Conservation (phyloP, 352 stramenopile genomes). For the Stramenopiles sp. region DNA sequence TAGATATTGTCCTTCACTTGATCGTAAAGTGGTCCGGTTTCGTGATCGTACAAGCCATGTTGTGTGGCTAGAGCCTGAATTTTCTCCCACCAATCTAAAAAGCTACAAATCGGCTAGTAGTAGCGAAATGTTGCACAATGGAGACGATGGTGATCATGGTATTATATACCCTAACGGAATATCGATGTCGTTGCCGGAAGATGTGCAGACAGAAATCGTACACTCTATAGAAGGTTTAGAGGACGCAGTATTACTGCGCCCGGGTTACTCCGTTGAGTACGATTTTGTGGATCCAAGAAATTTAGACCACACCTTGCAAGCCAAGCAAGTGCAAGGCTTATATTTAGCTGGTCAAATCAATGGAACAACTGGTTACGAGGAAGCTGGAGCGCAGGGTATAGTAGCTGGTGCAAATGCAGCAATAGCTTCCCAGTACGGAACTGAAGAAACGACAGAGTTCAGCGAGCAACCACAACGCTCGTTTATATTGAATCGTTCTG, state of each 20-base stretch:
- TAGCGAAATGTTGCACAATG: too few relatives aligned
- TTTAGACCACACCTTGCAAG: conserved; percentile 77
- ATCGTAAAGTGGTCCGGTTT: conserved; percentile 74
- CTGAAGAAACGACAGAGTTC: too few relatives aligned
- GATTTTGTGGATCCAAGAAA: conserved; percentile 88
- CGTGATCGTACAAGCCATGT: conserved; percentile 46
- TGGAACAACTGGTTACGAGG: conserved; percentile 96
- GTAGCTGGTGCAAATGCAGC: conserved; percentile 87
- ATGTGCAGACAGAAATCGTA: conserved; percentile 83
- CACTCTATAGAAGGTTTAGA: conserved; percentile 84
- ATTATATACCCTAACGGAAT: conserved; percentile 96
- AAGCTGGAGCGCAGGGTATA: conserved; percentile 89
- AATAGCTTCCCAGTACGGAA: conserved; percentile 32
- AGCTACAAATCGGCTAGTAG: too few relatives aligned
- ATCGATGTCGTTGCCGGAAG: conserved; percentile 57
- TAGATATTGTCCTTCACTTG: conserved; percentile 90
- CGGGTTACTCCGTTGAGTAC: conserved; percentile 98
- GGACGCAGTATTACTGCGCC: conserved; percentile 75
- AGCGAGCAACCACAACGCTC: too few relatives aligned
- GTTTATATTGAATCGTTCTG: conserved; percentile 74
- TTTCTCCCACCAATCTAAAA: conserved; percentile 75
- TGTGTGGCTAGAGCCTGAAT: conserved; percentile 95
- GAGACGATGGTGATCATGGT: background rate
- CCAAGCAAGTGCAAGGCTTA: conserved; percentile 65
- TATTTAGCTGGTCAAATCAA: conserved; percentile 96